Percentiles rank a stretch among this genome's conserved stretches.
phyloP scores from a whole-genome alignment of 176 grass and related monocot species.

The Oryza brachyantha region DNA sequence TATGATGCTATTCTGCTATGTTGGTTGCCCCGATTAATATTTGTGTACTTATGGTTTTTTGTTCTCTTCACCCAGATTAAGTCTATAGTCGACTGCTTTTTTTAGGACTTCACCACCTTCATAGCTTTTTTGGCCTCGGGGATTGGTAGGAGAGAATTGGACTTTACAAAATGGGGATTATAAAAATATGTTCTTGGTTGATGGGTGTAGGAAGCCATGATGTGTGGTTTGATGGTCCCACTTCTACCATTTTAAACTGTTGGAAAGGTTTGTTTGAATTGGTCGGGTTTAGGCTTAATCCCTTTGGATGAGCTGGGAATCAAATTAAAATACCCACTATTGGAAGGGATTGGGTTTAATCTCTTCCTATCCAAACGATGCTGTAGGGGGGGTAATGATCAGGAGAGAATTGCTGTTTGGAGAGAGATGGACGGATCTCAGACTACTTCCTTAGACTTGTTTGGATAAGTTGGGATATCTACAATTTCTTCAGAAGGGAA shows the following conservation, averaged over 20 bases:
- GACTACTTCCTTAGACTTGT: not conserved
- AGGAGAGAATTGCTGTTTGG: not conserved
- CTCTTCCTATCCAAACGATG: not conserved
- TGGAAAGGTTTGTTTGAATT: not conserved
- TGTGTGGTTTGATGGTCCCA: not conserved
- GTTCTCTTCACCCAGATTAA: not conserved
- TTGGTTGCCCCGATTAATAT: not conserved
- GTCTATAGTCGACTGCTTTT: not conserved
- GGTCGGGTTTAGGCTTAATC: not conserved
- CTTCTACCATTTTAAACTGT: not conserved
- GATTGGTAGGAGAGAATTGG: not conserved
- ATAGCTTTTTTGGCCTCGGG: not conserved
- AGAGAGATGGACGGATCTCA: not conserved
- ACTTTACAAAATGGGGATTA: not conserved
- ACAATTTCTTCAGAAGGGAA: not conserved
- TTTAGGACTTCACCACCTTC: not conserved
- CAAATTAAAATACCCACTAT: not conserved
- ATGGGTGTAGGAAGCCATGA: not conserved
- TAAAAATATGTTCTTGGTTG: not conserved
- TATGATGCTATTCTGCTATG: constrained; percentile 17
- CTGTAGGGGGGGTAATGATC: not conserved
- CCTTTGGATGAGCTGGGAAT: not conserved
- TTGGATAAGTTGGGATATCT: not conserved
- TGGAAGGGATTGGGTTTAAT: not conserved
- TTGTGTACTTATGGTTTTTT: not conserved